Base-by-base conservation (phyloP, 1,284 basidiomycete species). In the Leccinum subfulvum region DNA sequence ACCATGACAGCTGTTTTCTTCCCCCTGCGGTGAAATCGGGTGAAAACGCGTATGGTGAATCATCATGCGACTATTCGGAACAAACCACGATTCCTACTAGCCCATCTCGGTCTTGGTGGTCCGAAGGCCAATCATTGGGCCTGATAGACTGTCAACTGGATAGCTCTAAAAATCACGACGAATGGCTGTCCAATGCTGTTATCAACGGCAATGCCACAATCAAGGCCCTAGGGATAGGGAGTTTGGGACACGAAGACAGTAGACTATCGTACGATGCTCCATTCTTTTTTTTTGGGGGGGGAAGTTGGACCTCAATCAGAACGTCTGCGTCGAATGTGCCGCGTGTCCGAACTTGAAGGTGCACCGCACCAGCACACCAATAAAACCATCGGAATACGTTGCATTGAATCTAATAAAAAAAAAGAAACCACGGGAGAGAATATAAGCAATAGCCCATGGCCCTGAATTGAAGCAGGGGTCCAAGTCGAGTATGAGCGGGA, bases 161-260 rank as follows among this genome's bases (percentile, higher is more conserved):
- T 26, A 57, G 37, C n/a, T 39, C 21, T 35, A 33, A 51, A 58
- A 55, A 52, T 57, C 56, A 52, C 35, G 55, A 61, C 52, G n/a
- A 2, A 53, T 57, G 63, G 47, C 52, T 54, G 49, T 64, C 18
- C 54, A 49, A 54, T 61, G 56, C 35, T 58, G 66, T 66, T 53
- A 54, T 56, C 51, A 59, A 58, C 21, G 28, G 54, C 35, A 18
- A 44, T 68, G 60, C 63, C 69, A 72, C 62, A 4, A 73, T 73
- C 68, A 67, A 44, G 23, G 21, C 30, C 26, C 47, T 16, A 53
- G 28, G 33, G 59, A 37, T 47, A 41, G 30, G 56, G 52, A 51
- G 35, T 35, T 47, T 44, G 35, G 6, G 35, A 56, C 54, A 59
- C 49, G 52, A 57, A 41, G 56, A 59, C 4, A 9, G 28, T 37